A percentile compares a stretch with the other conserved stretches of the same genome.
These are phyloP conservation scores for Metarhizium guizhouense DNA, from an alignment of 2,329 filamentous ascomycete genomes.

Conservation along the genomic window DNA sequence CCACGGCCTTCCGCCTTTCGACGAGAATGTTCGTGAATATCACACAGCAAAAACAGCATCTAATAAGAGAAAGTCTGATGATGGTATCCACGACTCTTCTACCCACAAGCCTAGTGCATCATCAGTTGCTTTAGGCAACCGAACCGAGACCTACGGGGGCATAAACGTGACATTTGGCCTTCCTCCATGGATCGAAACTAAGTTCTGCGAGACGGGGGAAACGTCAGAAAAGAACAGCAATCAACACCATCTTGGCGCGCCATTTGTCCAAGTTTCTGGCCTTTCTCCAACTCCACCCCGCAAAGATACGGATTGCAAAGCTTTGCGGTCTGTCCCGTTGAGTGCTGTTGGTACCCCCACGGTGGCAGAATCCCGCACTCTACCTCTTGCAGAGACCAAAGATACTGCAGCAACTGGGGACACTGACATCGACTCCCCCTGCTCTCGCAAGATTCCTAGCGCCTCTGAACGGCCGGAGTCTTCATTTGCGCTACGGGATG, in stretches of 20 bases:
- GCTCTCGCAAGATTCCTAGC: neutral
- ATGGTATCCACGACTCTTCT: too few species aligned
- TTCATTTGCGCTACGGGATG: neutral
- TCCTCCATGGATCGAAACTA: too few species aligned
- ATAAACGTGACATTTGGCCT: too few species aligned
- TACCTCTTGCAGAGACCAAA: neutral
- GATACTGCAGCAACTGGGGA: neutral
- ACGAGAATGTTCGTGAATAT: neutral
- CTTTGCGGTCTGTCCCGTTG: neutral
- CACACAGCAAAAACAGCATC: neutral
- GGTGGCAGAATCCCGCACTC: neutral
- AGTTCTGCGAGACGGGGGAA: too few species aligned
- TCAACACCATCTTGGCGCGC: too few species aligned
- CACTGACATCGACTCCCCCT: neutral
- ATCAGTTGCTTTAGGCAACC: too few species aligned
- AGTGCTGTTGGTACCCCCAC: neutral
- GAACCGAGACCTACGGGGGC: too few species aligned
- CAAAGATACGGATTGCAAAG: too few species aligned
- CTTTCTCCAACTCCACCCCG: too few species aligned
- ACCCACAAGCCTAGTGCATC: too few species aligned
- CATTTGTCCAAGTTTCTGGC: too few species aligned
- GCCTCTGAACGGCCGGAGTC: neutral
- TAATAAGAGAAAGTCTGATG: too few species aligned
- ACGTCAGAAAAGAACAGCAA: neutral
- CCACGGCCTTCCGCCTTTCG: neutral